A percentile compares a stretch with the other conserved stretches of the same genome.
These are phyloP conservation scores for Entomophthora muscae DNA, from an alignment of 371 early-diverging fungal species.

Conservation along the genomic window DNA sequence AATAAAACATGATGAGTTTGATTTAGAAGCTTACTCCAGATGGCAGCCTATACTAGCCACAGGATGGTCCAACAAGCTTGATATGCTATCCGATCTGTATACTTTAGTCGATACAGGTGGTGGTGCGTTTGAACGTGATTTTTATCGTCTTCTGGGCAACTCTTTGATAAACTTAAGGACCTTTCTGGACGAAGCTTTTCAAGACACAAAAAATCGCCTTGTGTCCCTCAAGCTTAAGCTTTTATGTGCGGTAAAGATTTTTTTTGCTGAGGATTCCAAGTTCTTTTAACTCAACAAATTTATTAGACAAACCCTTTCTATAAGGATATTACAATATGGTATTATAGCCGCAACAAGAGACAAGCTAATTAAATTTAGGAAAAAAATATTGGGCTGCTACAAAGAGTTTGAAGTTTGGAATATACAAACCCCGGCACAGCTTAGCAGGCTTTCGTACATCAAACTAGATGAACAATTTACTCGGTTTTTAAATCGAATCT, in stretches of 20 bases:
- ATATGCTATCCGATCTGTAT: background rate
- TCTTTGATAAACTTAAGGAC: constrained; percentile 1
- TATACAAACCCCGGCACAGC: background rate
- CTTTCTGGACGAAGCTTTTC: constrained; percentile 5
- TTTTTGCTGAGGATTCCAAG: too few relatives aligned
- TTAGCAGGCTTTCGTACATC: background rate
- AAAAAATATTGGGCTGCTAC: constrained; percentile 2
- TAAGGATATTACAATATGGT: constrained; percentile 5
- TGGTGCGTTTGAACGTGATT: background rate
- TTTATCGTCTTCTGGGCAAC: background rate
- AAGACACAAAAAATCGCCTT: constrained; percentile 2
- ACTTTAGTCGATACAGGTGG: background rate
- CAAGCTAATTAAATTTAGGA: too few relatives aligned
- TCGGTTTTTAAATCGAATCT: background rate
- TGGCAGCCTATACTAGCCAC: background rate
- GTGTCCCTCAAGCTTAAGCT: background rate
- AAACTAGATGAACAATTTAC: background rate
- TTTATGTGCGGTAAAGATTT: background rate
- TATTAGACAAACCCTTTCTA: constrained; percentile 8
- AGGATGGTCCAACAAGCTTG: background rate
- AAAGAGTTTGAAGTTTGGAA: background rate
- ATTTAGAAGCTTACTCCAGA: background rate
- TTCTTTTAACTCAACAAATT: too few relatives aligned
- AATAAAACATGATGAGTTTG: background rate
- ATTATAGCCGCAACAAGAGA: too few relatives aligned